These are phyloP conservation scores for Agaricales sp. DNA, from an alignment of 1,284 basidiomycete genomes.

Conservation along the genomic window DNA sequence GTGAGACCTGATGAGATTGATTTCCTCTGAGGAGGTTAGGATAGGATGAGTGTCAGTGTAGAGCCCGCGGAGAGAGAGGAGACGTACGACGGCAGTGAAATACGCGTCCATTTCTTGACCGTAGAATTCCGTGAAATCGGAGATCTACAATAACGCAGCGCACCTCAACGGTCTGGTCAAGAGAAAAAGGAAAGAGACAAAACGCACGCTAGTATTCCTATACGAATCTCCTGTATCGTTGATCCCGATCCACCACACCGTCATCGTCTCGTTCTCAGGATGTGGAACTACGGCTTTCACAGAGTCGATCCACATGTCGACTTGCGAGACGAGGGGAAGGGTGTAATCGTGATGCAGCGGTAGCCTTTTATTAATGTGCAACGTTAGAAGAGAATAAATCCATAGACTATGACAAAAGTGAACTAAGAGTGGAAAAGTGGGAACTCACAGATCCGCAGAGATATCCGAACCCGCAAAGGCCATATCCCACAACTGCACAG, in stretches of 20 bases:
- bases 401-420: background rate
- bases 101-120: slow-evolving; percentile 38
- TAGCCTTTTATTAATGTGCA: slow-evolving; percentile 14
- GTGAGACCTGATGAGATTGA: background rate
- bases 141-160: slow-evolving; percentile 23
- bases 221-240: slow-evolving; percentile 45
- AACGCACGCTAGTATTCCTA: slow-evolving; percentile 30
- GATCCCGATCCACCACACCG: slow-evolving; percentile 50
- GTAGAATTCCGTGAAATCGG: slow-evolving; percentile 39
- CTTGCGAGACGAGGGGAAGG: slow-evolving; percentile 37
- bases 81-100: slow-evolving; percentile 37
- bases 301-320: slow-evolving; percentile 35
- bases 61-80: slow-evolving; percentile 1
- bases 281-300: slow-evolving; percentile 35
- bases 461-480: slow-evolving; percentile 49
- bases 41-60: slow-evolving; percentile 28
- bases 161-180: background rate
- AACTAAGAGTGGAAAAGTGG: background rate
- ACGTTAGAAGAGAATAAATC: background rate
- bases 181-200: background rate
- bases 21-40: slow-evolving; percentile 27
- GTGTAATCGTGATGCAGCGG: slow-evolving; percentile 34
- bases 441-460: slow-evolving; percentile 28
- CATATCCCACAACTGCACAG: slow-evolving; percentile 42
- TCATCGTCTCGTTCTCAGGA: slow-evolving; percentile 30